Conservation (phyloP, 768 basidiomycete genomes). For the Boletus rubescentipes region DNA sequence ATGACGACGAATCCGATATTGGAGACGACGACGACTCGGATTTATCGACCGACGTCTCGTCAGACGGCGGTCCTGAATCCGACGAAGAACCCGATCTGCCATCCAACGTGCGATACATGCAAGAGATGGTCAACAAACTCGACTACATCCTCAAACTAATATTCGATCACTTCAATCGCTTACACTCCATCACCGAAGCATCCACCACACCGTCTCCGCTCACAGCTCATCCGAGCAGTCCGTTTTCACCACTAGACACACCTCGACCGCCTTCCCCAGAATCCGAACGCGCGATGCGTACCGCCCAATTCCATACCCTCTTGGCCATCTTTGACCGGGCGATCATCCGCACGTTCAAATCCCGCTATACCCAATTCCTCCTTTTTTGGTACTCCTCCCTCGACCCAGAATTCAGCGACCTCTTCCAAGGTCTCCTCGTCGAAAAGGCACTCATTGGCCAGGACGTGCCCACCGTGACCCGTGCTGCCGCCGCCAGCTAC, state of each 20-base stretch:
- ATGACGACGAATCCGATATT: slow-evolving; percentile 55
- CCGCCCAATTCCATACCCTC: slow-evolving; percentile 78
- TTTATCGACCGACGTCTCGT: slow-evolving; percentile 72
- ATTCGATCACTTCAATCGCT: slow-evolving; percentile 78
- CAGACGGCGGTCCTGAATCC: slow-evolving; percentile 58
- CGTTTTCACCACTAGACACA: slow-evolving; percentile 20
- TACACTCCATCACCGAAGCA: slow-evolving; percentile 32
- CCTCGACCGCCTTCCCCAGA: slow-evolving; percentile 31
- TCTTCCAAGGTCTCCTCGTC: slow-evolving; percentile 94
- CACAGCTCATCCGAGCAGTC: background rate
- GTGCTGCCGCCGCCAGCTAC: slow-evolving; percentile 92
- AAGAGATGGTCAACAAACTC: slow-evolving; percentile 88
- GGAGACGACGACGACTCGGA: slow-evolving; percentile 50
- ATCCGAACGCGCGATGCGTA: slow-evolving; percentile 40
- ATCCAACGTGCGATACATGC: slow-evolving; percentile 64
- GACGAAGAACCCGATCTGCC: slow-evolving; percentile 34
- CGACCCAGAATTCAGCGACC: slow-evolving; percentile 83
- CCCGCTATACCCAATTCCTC: slow-evolving; percentile 96
- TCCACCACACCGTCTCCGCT: slow-evolving; percentile 16
- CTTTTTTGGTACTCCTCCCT: slow-evolving; percentile 95
- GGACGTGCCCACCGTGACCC: slow-evolving; percentile 66
- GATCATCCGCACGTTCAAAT: slow-evolving; percentile 94
- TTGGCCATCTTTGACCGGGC: slow-evolving; percentile 92
- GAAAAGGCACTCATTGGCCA: slow-evolving; percentile 76
- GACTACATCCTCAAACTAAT: slow-evolving; percentile 84